Percentiles rank a stretch among this genome's conserved stretches.
phyloP scores from a whole-genome alignment of 1,284 basidiomycete species.

The Hortiboletus rubellus region DNA sequence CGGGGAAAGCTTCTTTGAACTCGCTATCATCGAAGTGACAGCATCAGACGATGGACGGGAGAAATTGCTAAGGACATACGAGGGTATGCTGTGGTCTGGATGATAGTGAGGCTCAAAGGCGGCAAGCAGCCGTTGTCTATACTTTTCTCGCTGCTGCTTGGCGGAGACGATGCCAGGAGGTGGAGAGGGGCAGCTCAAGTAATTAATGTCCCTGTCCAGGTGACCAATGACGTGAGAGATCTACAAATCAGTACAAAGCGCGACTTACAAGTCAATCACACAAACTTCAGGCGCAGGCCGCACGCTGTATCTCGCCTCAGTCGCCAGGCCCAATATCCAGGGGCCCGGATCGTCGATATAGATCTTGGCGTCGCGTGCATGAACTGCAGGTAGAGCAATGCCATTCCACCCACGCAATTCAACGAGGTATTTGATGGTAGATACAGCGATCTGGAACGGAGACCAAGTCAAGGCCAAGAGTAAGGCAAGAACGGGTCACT shows the following conservation, averaged over 20 bases:
- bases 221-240: constrained; percentile 1
- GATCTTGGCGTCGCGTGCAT: constrained; percentile 87
- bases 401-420: constrained; percentile 95
- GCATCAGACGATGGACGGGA: constrained; percentile 3
- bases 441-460: constrained; percentile 67
- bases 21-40: constrained; percentile 51
- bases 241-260: neutral
- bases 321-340: constrained; percentile 91
- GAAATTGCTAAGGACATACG: constrained; percentile 40
- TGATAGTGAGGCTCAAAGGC: constrained; percentile 86
- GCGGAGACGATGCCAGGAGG: constrained; percentile 78
- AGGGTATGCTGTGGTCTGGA: constrained; percentile 78
- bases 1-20: constrained; percentile 94
- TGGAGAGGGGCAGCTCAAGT: constrained; percentile 78
- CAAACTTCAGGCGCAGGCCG: constrained; percentile 81
- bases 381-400: constrained; percentile 80
- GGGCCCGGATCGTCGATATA: constrained; percentile 88
- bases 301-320: constrained; percentile 80
- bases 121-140: constrained; percentile 70
- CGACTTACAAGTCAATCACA: constrained; percentile 82
- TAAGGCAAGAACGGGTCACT: constrained; percentile 12
- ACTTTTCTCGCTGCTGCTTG: constrained; percentile 84
- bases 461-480: neutral
- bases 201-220: constrained; percentile 80
- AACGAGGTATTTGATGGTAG: constrained; percentile 88